Conservation (phyloP, 805 yeast genomes). For the Starmerella sp. region DNA sequence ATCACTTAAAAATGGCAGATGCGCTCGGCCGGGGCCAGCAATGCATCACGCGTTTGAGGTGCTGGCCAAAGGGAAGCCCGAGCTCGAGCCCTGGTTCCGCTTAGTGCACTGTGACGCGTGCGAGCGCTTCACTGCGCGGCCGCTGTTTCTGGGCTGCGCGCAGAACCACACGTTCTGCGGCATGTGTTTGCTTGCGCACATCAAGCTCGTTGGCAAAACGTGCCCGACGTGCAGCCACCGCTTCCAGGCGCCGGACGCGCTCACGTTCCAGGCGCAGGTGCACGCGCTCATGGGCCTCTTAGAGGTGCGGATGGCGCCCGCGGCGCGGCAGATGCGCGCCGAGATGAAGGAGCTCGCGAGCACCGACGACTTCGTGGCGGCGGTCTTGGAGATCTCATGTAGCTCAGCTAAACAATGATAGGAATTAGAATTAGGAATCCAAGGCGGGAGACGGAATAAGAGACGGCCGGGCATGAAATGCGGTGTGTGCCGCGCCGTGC, state of each 20-base stretch:
- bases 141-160: slow-evolving; percentile 9
- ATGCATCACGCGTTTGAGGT: slow-evolving; percentile 5
- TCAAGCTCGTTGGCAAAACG: neutral
- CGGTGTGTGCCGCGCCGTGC: no score
- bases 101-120: slow-evolving; percentile 11
- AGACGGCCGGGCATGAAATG: neutral
- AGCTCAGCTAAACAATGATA: neutral
- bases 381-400: neutral
- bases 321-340: neutral
- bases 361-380: neutral
- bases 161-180: slow-evolving; percentile 13
- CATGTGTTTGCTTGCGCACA: neutral
- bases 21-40: neutral
- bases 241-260: neutral
- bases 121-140: slow-evolving; percentile 8
- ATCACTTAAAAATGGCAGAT: neutral
- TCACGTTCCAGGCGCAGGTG: slow-evolving; percentile 8
- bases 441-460: no score
- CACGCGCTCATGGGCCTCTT: slow-evolving; percentile 3
- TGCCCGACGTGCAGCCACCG: slow-evolving; percentile 9
- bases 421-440: neutral
- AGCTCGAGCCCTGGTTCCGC: slow-evolving; percentile 10
- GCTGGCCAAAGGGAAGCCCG: slow-evolving; percentile 3
- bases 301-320: neutral
- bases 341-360: neutral